These are phyloP conservation scores for Blastocystis sp. DNA, from an alignment of 352 stramenopile species.

Conservation along the genomic window DNA sequence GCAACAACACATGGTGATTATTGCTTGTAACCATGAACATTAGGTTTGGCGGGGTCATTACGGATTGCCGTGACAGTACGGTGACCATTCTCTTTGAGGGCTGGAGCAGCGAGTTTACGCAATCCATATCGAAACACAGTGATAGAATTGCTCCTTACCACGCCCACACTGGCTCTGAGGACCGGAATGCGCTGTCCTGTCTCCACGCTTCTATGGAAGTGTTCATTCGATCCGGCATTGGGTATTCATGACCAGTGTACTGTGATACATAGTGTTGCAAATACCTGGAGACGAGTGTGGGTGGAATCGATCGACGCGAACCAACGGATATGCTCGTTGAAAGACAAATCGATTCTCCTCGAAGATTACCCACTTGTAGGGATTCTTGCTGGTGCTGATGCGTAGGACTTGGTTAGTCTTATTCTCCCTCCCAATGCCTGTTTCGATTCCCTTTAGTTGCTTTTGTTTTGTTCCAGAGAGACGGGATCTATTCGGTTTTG, in stretches of 20 bases:
- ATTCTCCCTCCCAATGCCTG: not conserved
- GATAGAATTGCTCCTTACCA: not conserved
- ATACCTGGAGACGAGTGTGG: not conserved
- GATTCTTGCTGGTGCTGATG: not conserved
- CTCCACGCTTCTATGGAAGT: not conserved
- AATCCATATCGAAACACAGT: not conserved
- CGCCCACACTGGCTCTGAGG: too few species aligned
- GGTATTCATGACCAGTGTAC: not conserved
- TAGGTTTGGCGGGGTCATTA: not conserved
- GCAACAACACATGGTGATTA: not conserved
- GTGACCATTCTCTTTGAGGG: not conserved
- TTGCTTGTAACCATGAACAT: not conserved
- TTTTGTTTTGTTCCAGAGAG: too few species aligned
- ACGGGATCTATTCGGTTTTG: too few species aligned
- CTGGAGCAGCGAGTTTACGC: not conserved
- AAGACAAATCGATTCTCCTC: not conserved
- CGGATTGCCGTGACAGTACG: not conserved
- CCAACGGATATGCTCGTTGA: not conserved
- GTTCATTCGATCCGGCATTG: not conserved
- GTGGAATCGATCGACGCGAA: not conserved
- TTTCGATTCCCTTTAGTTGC: too few species aligned
- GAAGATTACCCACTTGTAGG: not conserved
- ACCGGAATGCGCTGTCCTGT: too few species aligned
- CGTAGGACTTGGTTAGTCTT: not conserved
- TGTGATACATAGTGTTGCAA: not conserved